A percentile compares a stretch with the other conserved stretches of the same genome.
These are phyloP conservation scores for Chalara sp. DNA, from an alignment of 2,329 filamentous ascomycete species.

Conservation along the genomic window DNA sequence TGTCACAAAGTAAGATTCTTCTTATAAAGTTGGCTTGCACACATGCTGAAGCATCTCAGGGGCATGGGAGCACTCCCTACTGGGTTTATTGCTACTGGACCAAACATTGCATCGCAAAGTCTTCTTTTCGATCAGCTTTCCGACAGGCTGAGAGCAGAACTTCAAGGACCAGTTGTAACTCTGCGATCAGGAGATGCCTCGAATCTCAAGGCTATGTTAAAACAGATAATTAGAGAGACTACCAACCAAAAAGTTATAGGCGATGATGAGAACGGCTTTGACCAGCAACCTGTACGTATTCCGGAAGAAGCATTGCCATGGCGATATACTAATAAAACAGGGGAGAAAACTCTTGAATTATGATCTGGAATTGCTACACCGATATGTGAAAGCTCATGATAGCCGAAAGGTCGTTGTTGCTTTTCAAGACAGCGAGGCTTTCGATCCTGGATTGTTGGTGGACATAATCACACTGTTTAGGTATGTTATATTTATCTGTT, in stretches of 20 bases:
- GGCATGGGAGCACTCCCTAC: constrained; percentile 40
- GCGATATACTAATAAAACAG: constrained; percentile 27
- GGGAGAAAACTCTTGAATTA: constrained; percentile 67
- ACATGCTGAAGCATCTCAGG: constrained; percentile 8
- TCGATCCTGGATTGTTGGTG: constrained; percentile 65
- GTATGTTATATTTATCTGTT: constrained; percentile 34
- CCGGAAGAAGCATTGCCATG: neutral
- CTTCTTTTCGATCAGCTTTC: constrained; percentile 67
- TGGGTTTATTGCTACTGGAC: constrained; percentile 69
- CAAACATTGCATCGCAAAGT: constrained; percentile 70
- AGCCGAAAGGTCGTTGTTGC: constrained; percentile 61
- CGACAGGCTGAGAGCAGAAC: constrained; percentile 41
- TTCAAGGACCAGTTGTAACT: constrained; percentile 52
- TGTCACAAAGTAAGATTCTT: constrained; percentile 17
- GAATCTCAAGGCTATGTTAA: constrained; percentile 67
- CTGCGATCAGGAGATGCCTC: constrained; percentile 65
- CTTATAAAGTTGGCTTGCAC: neutral
- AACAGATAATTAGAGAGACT: constrained; percentile 64
- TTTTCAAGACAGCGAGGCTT: constrained; percentile 77
- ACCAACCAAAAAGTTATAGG: constrained; percentile 39
- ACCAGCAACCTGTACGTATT: constrained; percentile 40
- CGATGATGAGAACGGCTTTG: constrained; percentile 46
- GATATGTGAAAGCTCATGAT: constrained; percentile 46
- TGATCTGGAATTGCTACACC: constrained; percentile 65
- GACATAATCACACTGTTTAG: constrained; percentile 64